Evolutionary conservation across 306 rosid species (phyloP).

Genomic region (Dalbergia cochinchinensis): DNA sequence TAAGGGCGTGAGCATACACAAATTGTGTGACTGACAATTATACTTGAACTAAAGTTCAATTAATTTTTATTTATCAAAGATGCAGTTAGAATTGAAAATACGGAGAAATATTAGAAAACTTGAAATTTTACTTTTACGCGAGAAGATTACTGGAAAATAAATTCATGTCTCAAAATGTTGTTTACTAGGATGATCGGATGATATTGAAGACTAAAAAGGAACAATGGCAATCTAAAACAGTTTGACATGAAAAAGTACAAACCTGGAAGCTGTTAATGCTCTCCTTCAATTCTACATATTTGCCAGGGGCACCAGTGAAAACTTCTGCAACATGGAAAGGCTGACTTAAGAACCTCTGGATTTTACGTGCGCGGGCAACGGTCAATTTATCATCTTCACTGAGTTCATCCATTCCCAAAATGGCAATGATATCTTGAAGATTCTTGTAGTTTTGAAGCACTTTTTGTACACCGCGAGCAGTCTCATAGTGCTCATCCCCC

Average conservation of each 20-base stretch:
- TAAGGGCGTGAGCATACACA: too few species aligned
- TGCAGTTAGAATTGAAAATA: too few species aligned
- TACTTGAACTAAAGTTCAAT: too few species aligned
- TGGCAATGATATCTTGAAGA: conserved; percentile 99
- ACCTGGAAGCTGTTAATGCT: conserved; percentile 91
- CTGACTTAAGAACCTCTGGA: conserved; percentile 84
- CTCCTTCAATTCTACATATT: conserved; percentile 95
- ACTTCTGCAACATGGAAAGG: conserved; percentile 99
- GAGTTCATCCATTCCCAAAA: conserved; percentile 99
- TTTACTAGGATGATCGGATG: too few species aligned
- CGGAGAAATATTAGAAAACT: too few species aligned
- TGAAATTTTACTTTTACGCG: too few species aligned
- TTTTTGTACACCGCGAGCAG: conserved; percentile 99
- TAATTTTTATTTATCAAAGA: too few species aligned
- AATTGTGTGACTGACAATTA: too few species aligned
- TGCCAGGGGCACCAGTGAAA: conserved; percentile 99
- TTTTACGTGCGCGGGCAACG: conserved; percentile 98
- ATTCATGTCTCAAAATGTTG: too few species aligned
- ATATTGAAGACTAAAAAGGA: not conserved
- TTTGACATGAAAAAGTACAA: not conserved
- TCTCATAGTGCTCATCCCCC: conserved; percentile 88
- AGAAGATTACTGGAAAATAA: too few species aligned
- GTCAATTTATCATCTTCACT: conserved; percentile 98
- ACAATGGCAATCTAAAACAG: not conserved
- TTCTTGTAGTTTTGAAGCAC: conserved; percentile 97